phyloP scores from a whole-genome alignment of 2,329 filamentous ascomycete genomes.

The Aureobasidium pullulans region DNA sequence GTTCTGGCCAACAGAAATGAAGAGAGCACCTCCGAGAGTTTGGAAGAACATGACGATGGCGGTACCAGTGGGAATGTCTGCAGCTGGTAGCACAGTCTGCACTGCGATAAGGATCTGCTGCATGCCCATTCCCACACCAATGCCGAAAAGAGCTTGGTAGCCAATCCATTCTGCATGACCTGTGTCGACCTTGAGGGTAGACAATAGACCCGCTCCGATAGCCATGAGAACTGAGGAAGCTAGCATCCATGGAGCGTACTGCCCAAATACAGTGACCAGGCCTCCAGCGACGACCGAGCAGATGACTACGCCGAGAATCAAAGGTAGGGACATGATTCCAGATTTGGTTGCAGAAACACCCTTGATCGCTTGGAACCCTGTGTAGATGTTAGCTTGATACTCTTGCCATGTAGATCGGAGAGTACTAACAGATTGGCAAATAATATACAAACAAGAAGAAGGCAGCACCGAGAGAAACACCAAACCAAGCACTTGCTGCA shows the following conservation, averaged over 20 bases:
- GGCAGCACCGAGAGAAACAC: constrained; percentile 33
- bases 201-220: constrained; percentile 40
- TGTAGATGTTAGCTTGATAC: background rate
- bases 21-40: constrained; percentile 42
- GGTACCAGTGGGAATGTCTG: constrained; percentile 41
- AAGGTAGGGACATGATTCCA: constrained; percentile 43
- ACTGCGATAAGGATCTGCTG: constrained; percentile 43
- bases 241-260: constrained; percentile 45
- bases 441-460: constrained; percentile 43
- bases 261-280: constrained; percentile 36
- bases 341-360: constrained; percentile 39
- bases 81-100: constrained; percentile 36
- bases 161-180: constrained; percentile 33
- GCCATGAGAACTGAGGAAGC: constrained; percentile 34
- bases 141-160: constrained; percentile 31
- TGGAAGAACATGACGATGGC: constrained; percentile 44
- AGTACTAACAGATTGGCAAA: constrained; percentile 30
- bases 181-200: constrained; percentile 36
- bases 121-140: constrained; percentile 39
- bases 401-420: background rate
- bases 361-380: constrained; percentile 44
- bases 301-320: constrained; percentile 41
- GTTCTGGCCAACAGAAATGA: constrained; percentile 44
- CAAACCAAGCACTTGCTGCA: constrained; percentile 32
- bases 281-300: constrained; percentile 35